A percentile compares a stretch with the other conserved stretches of the same genome.
Conservation (phyloP, 179 eudicot species). For the Silene vulgaris region DNA sequence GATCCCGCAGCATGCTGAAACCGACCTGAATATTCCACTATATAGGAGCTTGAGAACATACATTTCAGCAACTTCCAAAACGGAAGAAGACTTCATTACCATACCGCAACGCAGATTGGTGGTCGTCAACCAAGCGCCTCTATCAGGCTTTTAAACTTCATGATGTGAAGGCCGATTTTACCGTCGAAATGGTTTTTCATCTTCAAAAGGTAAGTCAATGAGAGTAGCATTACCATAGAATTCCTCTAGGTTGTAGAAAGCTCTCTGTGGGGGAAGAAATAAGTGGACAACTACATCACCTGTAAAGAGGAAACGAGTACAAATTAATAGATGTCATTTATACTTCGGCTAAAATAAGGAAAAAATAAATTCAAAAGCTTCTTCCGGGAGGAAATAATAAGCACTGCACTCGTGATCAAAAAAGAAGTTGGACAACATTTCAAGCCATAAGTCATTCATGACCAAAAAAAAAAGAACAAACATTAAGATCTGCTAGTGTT, state of each 20-base stretch:
- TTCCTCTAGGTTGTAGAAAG: constrained; percentile 80
- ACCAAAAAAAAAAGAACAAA: no score
- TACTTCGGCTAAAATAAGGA: background rate
- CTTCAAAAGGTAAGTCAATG: constrained; percentile 73
- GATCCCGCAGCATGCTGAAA: background rate
- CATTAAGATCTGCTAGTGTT: no score
- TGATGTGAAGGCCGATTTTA: constrained; percentile 18
- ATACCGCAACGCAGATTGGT: background rate
- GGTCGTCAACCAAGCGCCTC: background rate
- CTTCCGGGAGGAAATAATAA: background rate
- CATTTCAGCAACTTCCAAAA: background rate
- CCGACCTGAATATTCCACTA: background rate
- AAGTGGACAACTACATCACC: constrained; percentile 94
- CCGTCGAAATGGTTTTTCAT: constrained; percentile 53
- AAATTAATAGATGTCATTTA: background rate
- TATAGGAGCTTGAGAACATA: background rate
- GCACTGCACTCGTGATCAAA: background rate
- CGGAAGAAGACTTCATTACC: background rate
- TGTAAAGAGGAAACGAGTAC: constrained; percentile 24
- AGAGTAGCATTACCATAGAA: constrained; percentile 80
- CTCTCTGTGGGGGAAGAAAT: constrained; percentile 79
- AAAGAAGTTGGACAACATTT: no score
- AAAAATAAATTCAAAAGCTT: background rate
- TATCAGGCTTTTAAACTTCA: background rate
- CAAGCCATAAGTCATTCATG: no score